Percentiles rank a stretch among this genome's conserved stretches.
These are phyloP conservation scores for Solanum commersonii DNA, from an alignment of 257 asterid genomes.

Conservation along the genomic window DNA sequence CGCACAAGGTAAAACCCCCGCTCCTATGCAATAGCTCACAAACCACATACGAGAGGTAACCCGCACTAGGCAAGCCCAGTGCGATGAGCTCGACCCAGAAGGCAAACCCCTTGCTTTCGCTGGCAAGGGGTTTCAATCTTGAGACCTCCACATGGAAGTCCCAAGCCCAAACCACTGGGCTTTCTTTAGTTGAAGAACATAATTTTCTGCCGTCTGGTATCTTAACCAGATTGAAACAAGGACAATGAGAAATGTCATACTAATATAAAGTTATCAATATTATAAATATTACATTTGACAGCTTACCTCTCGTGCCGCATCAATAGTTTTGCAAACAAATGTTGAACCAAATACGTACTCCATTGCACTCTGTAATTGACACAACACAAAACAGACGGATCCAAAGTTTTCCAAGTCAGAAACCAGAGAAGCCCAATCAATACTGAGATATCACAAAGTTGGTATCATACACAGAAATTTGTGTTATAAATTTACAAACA, in stretches of 20 bases:
- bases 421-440: not conserved
- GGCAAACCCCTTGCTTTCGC: too few species aligned
- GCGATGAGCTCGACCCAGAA: too few species aligned
- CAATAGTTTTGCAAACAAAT: slow-evolving; percentile 82
- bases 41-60: too few species aligned
- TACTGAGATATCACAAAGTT: not conserved
- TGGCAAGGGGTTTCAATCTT: too few species aligned
- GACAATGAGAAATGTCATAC: not conserved
- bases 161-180: too few species aligned
- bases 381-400: not conserved
- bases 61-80: too few species aligned
- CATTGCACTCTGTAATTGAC: slow-evolving; percentile 77
- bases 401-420: not conserved
- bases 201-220: not conserved
- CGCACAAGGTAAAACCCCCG: too few species aligned
- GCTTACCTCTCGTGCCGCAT: slow-evolving; percentile 81
- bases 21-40: too few species aligned
- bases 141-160: too few species aligned
- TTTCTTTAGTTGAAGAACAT: not conserved
- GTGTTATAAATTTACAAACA: not conserved
- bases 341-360: slow-evolving; percentile 94
- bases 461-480: not conserved
- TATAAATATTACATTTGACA: not conserved
- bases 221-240: not conserved
- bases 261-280: not conserved